Evolutionary conservation across 2,329 filamentous ascomycete species (phyloP), one percentile per base, ranked within the genome.

Genomic region (Chaetomium sp.): DNA sequence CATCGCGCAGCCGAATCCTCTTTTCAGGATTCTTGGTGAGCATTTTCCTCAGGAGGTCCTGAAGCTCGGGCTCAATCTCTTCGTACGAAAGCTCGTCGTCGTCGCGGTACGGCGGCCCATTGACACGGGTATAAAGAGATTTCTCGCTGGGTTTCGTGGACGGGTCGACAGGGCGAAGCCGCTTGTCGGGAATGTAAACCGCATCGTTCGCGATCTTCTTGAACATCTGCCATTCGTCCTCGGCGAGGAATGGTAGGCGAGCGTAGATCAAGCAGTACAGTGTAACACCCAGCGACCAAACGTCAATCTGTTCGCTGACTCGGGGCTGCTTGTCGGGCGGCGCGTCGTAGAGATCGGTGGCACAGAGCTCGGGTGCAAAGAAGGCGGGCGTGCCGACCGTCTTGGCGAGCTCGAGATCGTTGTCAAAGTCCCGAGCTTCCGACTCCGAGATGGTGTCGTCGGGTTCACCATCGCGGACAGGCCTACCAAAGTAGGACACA

Each of bases 361-460:
- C 94, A 73, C 94, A 99, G 40, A 99, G 79, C 70, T 99, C 94
- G 4, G 94, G 94, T 1, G 94, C 94, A 68, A 96, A 99, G 72
- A 99, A 99, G 1, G 92, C 94, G 5, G 94, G 94, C 0, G 94
- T 99, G 52, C 94, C 94, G 5, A 97, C 94, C 1, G 94, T 97
- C 76, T 97, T 97, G 58, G 94, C 92, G n/a, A 99, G 77, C 69
- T 97, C 94, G 58, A 95, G 84, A 60, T 95, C 91, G 68, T 96
- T 90, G 64, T 96, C 91, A 56, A 95, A 84, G 66, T 95, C 89
- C 42, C 84, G 85, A 9, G 89, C 88, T 69, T 96, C 91, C 0
- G 86, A 89, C 68, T 95, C 89, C 4, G 87, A 87, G 14, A 76
- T 85, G 58, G 74, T 85, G 71, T 91, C 87, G 56, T 89, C 86